Evolutionary conservation across 106 monocot species (phyloP).

Genomic region (Xerophyta viscosa): DNA sequence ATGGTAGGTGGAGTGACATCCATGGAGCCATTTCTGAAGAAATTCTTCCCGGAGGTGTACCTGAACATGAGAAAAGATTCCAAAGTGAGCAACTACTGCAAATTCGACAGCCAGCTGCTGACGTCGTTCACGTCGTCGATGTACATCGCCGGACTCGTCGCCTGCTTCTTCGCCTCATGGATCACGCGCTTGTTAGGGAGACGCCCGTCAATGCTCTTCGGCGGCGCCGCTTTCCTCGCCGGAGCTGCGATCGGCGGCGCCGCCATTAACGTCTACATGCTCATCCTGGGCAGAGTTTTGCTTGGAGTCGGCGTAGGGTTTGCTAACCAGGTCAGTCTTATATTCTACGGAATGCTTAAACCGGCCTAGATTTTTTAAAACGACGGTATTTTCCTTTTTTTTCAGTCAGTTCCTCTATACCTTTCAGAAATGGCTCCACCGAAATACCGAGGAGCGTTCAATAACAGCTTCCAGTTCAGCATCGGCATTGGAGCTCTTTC

Average conservation of each 20-base stretch:
- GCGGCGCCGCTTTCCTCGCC: no score
- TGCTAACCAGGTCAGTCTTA: conserved; percentile 38
- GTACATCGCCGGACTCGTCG: conserved; percentile 29
- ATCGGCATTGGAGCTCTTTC: conserved; percentile 16
- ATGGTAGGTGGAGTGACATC: conserved; percentile 39
- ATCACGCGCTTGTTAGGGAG: conserved; percentile 21
- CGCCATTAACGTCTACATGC: no score
- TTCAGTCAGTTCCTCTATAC: conserved; percentile 36
- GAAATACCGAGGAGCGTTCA: conserved; percentile 24
- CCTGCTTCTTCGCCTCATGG: conserved; percentile 23
- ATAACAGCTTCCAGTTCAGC: conserved; percentile 25
- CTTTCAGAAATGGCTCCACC: conserved; percentile 37
- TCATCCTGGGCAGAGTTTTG: no score
- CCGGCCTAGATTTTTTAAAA: no score
- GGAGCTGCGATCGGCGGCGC: no score
- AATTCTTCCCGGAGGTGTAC: conserved; percentile 29
- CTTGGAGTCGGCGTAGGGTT: no score
- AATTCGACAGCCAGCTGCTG: no score
- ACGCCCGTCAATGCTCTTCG: conserved; percentile 19
- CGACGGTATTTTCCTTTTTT: background rate
- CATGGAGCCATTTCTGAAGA: conserved; percentile 32
- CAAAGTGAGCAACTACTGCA: no score
- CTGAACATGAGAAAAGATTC: conserved; percentile 13
- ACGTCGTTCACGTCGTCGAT: conserved; percentile 33
- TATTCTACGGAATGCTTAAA: no score